These are phyloP conservation scores for Microbotryum silenes-acaulis DNA, from an alignment of 1,284 basidiomycete species.

Conservation along the genomic window DNA sequence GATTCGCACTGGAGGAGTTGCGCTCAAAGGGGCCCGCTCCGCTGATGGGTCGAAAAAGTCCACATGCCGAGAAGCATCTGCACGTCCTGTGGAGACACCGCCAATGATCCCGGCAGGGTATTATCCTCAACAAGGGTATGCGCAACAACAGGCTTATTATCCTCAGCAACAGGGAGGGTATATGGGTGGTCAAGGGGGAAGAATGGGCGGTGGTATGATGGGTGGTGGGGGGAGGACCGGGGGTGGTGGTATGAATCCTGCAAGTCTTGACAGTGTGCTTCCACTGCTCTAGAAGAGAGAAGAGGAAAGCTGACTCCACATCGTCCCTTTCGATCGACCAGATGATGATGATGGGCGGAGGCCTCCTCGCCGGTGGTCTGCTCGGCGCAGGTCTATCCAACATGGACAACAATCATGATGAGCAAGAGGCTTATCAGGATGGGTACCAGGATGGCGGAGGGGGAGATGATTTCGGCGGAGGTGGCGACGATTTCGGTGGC, in stretches of 20 bases:
- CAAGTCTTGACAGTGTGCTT: neutral
- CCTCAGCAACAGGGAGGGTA: conserved; percentile 3
- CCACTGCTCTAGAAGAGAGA: neutral
- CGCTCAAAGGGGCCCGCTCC: too few relatives aligned
- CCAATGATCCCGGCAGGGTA: too few relatives aligned
- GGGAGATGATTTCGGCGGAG: too few relatives aligned
- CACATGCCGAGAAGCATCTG: too few relatives aligned
- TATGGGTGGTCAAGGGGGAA: neutral
- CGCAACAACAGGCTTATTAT: neutral
- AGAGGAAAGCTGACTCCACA: too few relatives aligned
- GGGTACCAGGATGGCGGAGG: too few relatives aligned
- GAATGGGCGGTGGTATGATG: conserved; percentile 6
- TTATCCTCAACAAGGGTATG: too few relatives aligned
- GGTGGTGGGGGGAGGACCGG: conserved; percentile 13
- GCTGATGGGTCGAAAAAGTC: too few relatives aligned
- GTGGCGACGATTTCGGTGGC: too few relatives aligned
- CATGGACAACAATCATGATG: conserved; percentile 10
- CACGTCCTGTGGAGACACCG: too few relatives aligned
- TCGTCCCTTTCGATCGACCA: neutral
- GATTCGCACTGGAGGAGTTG: too few relatives aligned
- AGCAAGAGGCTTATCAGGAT: conserved; percentile 5
- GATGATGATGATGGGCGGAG: conserved; percentile 22
- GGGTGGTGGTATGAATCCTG: conserved; percentile 25
- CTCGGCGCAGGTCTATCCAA: conserved; percentile 7
- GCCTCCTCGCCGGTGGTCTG: conserved; percentile 8